Percentiles rank a stretch among this genome's conserved stretches.
phyloP scores from a whole-genome alignment of 1,284 basidiomycete species.

The Kalmanozyma brasiliensis region DNA sequence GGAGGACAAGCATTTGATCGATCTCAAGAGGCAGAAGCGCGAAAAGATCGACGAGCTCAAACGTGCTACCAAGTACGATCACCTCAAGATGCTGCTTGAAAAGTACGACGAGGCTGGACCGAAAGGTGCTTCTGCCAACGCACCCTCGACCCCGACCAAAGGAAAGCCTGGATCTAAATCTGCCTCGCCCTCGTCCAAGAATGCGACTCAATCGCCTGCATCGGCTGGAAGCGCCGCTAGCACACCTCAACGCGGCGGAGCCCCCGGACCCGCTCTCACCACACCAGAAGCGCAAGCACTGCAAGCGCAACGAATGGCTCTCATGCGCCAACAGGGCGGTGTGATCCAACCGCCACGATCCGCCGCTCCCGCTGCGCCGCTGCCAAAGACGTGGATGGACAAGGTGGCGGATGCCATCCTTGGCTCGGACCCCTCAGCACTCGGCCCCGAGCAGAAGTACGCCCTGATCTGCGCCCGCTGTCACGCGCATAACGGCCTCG shows the following conservation, averaged over 20 bases:
- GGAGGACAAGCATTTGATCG: slow-evolving; percentile 84
- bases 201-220: slow-evolving; percentile 7
- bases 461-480: slow-evolving; percentile 94
- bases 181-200: slow-evolving; percentile 18
- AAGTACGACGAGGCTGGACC: slow-evolving; percentile 79
- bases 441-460: slow-evolving; percentile 72
- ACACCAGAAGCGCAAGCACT: slow-evolving; percentile 35
- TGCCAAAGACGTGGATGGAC: slow-evolving; percentile 65
- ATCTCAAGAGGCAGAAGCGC: slow-evolving; percentile 81
- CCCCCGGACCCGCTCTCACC: slow-evolving; percentile 3
- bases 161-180: slow-evolving; percentile 15
- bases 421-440: slow-evolving; percentile 67
- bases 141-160: slow-evolving; percentile 24
- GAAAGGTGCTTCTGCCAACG: slow-evolving; percentile 10
- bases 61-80: slow-evolving; percentile 94
- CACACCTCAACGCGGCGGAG: slow-evolving; percentile 13
- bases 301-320: slow-evolving; percentile 44
- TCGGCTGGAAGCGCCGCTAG: slow-evolving; percentile 6
- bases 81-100: slow-evolving; percentile 87
- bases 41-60: slow-evolving; percentile 95
- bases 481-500: slow-evolving; percentile 92
- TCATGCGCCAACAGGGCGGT: slow-evolving; percentile 38
- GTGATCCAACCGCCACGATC: slow-evolving; percentile 9
- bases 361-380: not conserved
- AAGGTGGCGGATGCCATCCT: slow-evolving; percentile 69